These are phyloP conservation scores for Calonectria pteridis DNA, from an alignment of 2,329 filamentous ascomycete species.

Conservation along the genomic window DNA sequence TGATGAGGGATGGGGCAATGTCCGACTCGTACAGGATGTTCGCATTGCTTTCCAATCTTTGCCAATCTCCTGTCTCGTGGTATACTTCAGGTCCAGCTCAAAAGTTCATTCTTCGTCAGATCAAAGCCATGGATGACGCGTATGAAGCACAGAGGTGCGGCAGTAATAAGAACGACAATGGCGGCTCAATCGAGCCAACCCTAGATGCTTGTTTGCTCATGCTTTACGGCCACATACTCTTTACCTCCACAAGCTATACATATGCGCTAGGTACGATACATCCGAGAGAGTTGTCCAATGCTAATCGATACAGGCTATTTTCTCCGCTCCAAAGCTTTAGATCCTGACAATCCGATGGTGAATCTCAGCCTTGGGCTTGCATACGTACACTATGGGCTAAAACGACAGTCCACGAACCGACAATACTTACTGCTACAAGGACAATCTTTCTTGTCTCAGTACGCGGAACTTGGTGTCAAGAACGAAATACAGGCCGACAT, in stretches of 20 bases:
- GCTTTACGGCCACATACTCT: constrained; percentile 91
- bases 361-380: constrained; percentile 85
- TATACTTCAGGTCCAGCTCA: constrained; percentile 87
- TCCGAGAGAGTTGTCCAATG: background rate
- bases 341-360: constrained; percentile 81
- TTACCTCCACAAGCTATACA: constrained; percentile 84
- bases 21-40: constrained; percentile 89
- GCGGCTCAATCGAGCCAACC: constrained; percentile 23
- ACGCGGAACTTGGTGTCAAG: constrained; percentile 39
- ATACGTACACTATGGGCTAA: constrained; percentile 90
- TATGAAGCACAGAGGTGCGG: constrained; percentile 54
- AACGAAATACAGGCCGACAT: background rate
- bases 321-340: constrained; percentile 79
- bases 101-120: constrained; percentile 91
- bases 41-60: constrained; percentile 80
- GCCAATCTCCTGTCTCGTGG: constrained; percentile 78
- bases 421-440: constrained; percentile 91
- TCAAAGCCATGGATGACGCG: constrained; percentile 86
- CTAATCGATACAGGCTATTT: constrained; percentile 76
- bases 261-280: constrained; percentile 79
- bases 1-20: constrained; percentile 86
- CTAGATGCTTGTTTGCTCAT: constrained; percentile 87
- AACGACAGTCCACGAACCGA: constrained; percentile 89
- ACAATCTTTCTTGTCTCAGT: constrained; percentile 77
- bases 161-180: constrained; percentile 35